A percentile compares a stretch with the other conserved stretches of the same genome.
These are phyloP conservation scores for Tuber borchii DNA, from an alignment of 495 filamentous ascomycete species.

Conservation along the genomic window DNA sequence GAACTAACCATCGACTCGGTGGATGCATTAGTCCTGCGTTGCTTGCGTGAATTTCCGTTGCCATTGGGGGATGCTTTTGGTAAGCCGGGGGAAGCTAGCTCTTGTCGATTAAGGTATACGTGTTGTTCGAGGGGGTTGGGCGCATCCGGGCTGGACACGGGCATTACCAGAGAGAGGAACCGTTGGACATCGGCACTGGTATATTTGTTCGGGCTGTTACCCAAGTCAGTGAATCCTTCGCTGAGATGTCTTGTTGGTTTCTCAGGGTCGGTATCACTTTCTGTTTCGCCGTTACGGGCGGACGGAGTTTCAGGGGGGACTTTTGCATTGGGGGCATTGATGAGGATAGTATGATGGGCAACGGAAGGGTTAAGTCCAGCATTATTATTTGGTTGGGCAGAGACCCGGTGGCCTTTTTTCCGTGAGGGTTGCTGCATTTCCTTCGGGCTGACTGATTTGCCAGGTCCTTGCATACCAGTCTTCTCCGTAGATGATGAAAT, in stretches of 20 bases:
- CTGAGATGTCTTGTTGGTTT: conserved; percentile 26
- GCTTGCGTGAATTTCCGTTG: conserved; percentile 27
- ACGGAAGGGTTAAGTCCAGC: conserved; percentile 10
- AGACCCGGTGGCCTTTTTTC: conserved; percentile 33
- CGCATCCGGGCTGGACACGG: neutral
- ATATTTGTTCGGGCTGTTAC: conserved; percentile 23
- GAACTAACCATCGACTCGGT: conserved; percentile 19
- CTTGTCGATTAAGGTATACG: conserved; percentile 15
- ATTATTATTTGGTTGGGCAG: conserved; percentile 15
- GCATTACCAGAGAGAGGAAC: conserved; percentile 25
- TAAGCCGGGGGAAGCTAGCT: conserved; percentile 18
- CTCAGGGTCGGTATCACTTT: conserved; percentile 37
- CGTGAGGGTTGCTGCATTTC: conserved; percentile 51
- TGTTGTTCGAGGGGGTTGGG: conserved; percentile 9
- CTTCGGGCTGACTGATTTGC: conserved; percentile 46
- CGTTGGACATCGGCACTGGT: conserved; percentile 13
- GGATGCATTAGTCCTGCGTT: conserved; percentile 28
- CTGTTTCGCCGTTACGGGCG: conserved; percentile 24
- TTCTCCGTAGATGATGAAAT: conserved; percentile 36
- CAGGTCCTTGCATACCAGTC: conserved; percentile 32
- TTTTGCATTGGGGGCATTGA: neutral
- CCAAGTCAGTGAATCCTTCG: conserved; percentile 32
- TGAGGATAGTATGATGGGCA: conserved; percentile 1
- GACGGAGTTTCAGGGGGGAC: conserved; percentile 7
- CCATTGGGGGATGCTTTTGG: conserved; percentile 28